Percentiles rank a stretch among this genome's conserved stretches.
Evolutionary conservation across 2,329 filamentous ascomycete genomes (phyloP).

Genomic region (Zelopaecilomyces penicillatus): DNA sequence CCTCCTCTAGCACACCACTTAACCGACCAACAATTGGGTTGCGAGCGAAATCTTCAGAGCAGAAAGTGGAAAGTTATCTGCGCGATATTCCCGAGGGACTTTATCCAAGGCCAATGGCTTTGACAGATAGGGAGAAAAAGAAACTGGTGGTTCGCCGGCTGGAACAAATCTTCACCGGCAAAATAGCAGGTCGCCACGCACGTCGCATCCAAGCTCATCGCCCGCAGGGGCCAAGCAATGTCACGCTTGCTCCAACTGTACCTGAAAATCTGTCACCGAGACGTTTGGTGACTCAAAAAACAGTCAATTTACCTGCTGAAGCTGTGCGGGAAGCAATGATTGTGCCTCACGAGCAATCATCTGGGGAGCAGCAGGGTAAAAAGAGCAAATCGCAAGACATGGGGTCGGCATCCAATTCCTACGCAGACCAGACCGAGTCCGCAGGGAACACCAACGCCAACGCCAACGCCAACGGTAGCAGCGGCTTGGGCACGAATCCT

Average conservation of each 20-base stretch:
- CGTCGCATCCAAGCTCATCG: constrained; percentile 16
- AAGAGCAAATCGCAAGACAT: constrained; percentile 36
- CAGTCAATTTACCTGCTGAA: constrained; percentile 26
- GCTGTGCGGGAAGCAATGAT: constrained; percentile 42
- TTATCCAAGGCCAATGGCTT: constrained; percentile 49
- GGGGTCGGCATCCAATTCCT: constrained; percentile 37
- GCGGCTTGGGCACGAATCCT: constrained; percentile 24
- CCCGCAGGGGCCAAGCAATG: constrained; percentile 10
- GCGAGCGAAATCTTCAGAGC: constrained; percentile 37
- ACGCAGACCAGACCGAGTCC: constrained; percentile 38
- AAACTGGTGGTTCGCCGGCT: constrained; percentile 67
- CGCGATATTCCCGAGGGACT: constrained; percentile 64
- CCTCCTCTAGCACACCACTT: constrained; percentile 34
- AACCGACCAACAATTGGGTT: constrained; percentile 27
- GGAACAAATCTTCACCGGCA: constrained; percentile 76
- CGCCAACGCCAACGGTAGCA: constrained; percentile 22
- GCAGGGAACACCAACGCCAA: constrained; percentile 23
- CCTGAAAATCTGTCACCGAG: constrained; percentile 21
- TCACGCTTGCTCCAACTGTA: constrained; percentile 12
- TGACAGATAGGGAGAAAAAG: constrained; percentile 69
- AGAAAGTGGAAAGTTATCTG: constrained; percentile 61
- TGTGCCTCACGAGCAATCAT: constrained; percentile 22
- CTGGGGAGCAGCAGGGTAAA: constrained; percentile 21
- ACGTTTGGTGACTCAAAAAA: constrained; percentile 1
- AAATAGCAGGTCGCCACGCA: constrained; percentile 37